Evolutionary conservation across 1,284 basidiomycete species (phyloP), one percentile per base, ranked within the genome.

Genomic region (Cryptococcus depauperatus): DNA sequence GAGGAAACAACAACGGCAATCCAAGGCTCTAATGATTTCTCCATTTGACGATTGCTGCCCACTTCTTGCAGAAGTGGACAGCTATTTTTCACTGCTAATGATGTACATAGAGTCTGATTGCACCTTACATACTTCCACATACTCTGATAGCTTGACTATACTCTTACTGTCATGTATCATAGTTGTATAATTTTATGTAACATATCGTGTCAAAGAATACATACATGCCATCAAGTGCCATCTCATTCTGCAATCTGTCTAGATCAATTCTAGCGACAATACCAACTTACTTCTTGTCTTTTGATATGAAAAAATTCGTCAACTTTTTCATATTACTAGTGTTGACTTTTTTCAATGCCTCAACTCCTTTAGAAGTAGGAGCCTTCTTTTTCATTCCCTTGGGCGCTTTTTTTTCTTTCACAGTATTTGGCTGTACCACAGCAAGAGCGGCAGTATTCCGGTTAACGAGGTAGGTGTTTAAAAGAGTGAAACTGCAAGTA

Each of bases 281-380:
- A n/a, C n/a, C n/a, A n/a, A n/a, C n/a, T 49, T 35, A 53, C 38
- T 57, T 51, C 47, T 56, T 54, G 33, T 51, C 55, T 49, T 67
- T 67, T 2, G 64, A 62, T 48, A 66, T 66, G 56, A 69, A 69
- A 50, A 69, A 69, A 41, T 53, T 62, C 10, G 67, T 68, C 53
- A 69, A 50, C 49, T 69, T 69, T 37, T 53, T 38, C 67, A 69
- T 69, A 13, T 52, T 59, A 9, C 46, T 49, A 16, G 67, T 69
- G 44, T 66, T 66, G 47, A 69, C 67, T 48, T 67, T 69, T 40
- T 69, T 69, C 27, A 69, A 49, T 41, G 55, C 51, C 48, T 66
- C 66, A 33, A 68, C 66, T 26, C 67, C 67, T 30, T 61, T 45
- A 8, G 48, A 44, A 7, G 54, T 33, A 4, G 51, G 41, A 3